Evolutionary conservation across 2,329 filamentous ascomycete genomes (phyloP), one percentile per base, ranked within the genome.

Genomic region (Penicillium sp.): DNA sequence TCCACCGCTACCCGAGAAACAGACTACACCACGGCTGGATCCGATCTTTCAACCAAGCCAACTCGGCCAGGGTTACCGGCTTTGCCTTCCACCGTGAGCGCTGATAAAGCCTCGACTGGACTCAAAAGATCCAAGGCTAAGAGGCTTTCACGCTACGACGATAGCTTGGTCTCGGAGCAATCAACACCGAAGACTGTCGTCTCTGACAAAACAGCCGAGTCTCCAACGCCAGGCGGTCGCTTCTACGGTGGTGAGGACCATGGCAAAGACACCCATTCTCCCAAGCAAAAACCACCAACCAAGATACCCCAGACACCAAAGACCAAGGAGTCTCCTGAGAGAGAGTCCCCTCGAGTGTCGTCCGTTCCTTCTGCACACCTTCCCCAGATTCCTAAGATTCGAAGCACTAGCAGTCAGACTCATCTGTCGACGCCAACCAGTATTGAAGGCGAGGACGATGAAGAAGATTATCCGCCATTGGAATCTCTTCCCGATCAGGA

Each of bases 341-440:
- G 54, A 25, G 60, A 61, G 30, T 58, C 56, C 5, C 61, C 65
- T 12, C 59, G 65, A 27, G 45, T 68, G n/a, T 70, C 69, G n/a
- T 69, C 67, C 18, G 64, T 67, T 10, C 69, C 68, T n/a, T 71
- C 67, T 2, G 57, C 62, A 47, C 59, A 66, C 31, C 60, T 71
- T 18, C 69, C 69, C 6, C 58, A 55, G 15, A 69, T 71, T 31
- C 63, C 62, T 4, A 70, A 67, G 46, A 50, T 69, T 16, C 57
- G 68, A 26, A 60, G 58, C 34, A 47, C 56, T 11, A 66, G 60
- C 39, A 67, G 59, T 30, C 57, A 59, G 35, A 61, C 54, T 16
- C 57, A 57, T 33, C 35, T 60, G 22, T 51, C 56, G 2, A 49
- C 57, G 6, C 41, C 52, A 2, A 48, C 52, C 8, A 47, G 35